These are phyloP conservation scores for Cyberlindnera americana DNA, from an alignment of 805 yeast genomes.

Conservation along the genomic window DNA sequence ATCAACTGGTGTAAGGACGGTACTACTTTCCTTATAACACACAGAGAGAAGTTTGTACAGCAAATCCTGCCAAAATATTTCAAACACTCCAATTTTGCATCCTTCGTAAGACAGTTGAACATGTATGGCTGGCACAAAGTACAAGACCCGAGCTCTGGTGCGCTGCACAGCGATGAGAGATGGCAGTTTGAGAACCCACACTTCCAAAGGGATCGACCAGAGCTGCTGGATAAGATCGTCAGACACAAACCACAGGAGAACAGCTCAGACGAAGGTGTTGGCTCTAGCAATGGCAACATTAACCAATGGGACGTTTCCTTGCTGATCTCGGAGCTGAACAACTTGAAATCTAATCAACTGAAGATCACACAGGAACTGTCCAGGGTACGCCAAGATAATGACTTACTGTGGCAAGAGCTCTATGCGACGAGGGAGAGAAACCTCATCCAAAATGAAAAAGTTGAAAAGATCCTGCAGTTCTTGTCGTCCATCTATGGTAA, in stretches of 20 bases:
- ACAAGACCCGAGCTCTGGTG: slow-evolving; percentile 83
- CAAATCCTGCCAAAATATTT: slow-evolving; percentile 84
- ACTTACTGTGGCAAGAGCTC: slow-evolving; percentile 87
- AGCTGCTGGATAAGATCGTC: slow-evolving; percentile 77
- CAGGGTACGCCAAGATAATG: slow-evolving; percentile 83
- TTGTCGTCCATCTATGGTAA: slow-evolving; percentile 62
- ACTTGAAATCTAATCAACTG: slow-evolving; percentile 71
- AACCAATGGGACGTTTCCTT: slow-evolving; percentile 19
- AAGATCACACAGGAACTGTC: slow-evolving; percentile 81
- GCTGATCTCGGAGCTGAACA: slow-evolving; percentile 41
- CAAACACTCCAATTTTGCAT: slow-evolving; percentile 92
- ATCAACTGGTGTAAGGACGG: slow-evolving; percentile 90
- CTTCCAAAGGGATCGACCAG: slow-evolving; percentile 76
- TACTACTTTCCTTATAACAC: slow-evolving; percentile 74
- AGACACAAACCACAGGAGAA: slow-evolving; percentile 53
- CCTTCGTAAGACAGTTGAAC: slow-evolving; percentile 92
- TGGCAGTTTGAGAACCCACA: slow-evolving; percentile 87
- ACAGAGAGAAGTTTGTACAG: slow-evolving; percentile 80
- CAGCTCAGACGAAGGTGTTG: slow-evolving; percentile 5
- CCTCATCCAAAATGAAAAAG: slow-evolving; percentile 78
- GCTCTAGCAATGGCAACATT: slow-evolving; percentile 6
- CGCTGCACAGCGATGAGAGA: slow-evolving; percentile 68
- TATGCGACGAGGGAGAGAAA: slow-evolving; percentile 79
- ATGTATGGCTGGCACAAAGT: slow-evolving; percentile 99
- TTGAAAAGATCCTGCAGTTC: slow-evolving; percentile 83